phyloP scores from a whole-genome alignment of 768 basidiomycete species.

The Podaxis sp. region DNA sequence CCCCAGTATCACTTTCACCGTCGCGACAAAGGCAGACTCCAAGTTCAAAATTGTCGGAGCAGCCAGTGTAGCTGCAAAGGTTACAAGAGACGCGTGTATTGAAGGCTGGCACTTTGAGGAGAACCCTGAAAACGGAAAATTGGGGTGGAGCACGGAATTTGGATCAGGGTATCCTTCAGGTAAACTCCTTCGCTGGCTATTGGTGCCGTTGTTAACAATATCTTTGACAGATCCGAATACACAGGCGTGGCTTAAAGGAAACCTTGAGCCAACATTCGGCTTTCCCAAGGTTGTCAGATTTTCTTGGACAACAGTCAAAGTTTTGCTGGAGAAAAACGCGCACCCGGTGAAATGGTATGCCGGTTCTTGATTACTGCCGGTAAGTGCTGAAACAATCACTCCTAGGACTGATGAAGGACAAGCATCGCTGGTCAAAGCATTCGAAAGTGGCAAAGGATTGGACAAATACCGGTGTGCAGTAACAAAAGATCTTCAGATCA shows the following conservation, averaged over 20 bases:
- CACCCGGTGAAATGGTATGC: conserved; percentile 77
- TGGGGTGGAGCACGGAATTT: conserved; percentile 32
- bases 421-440: conserved; percentile 69
- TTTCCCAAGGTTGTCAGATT: conserved; percentile 89
- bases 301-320: conserved; percentile 93
- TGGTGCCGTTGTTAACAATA: not conserved
- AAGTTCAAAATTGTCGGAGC: conserved; percentile 96
- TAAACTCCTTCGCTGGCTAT: conserved; percentile 22
- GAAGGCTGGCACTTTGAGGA: conserved; percentile 85
- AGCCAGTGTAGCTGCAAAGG: conserved; percentile 97
- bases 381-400: not conserved
- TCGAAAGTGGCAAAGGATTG: conserved; percentile 59
- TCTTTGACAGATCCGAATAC: conserved; percentile 77
- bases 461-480: conserved; percentile 76
- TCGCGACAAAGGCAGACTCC: conserved; percentile 90
- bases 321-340: conserved; percentile 74
- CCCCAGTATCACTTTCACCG: conserved; percentile 82
- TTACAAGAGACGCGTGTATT: conserved; percentile 88
- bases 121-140: conserved; percentile 23
- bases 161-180: conserved; percentile 94
- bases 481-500: conserved; percentile 69
- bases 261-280: conserved; percentile 86
- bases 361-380: conserved; percentile 4
- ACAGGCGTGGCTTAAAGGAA: conserved; percentile 73
- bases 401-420: conserved; percentile 83